A percentile compares a stretch with the other conserved stretches of the same genome.
phyloP scores from a whole-genome alignment of 495 filamentous ascomycete species.

The Neurospora hispaniola region DNA sequence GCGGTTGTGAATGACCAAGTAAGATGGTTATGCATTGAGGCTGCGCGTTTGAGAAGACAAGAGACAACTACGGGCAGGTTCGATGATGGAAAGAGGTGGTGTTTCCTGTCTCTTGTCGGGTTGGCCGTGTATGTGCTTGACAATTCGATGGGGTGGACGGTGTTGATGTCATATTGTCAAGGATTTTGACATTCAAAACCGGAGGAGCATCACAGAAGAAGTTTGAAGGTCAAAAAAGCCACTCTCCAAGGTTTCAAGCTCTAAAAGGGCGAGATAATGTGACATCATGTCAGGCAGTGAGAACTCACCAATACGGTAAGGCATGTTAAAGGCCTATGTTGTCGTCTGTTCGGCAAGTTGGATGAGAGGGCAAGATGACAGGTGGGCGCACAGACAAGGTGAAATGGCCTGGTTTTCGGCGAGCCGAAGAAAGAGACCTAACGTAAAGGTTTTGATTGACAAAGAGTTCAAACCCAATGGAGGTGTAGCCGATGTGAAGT shows the following conservation, averaged over 20 bases:
- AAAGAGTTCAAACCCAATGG: background rate
- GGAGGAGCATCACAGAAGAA: no score
- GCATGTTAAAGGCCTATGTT: constrained; percentile 10
- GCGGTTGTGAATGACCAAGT: background rate
- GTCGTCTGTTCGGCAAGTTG: background rate
- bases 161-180: background rate
- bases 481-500: background rate
- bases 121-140: background rate
- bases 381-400: background rate
- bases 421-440: no score
- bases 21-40: background rate
- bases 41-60: background rate
- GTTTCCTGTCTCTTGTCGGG: background rate
- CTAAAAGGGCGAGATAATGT: background rate
- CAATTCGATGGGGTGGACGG: background rate
- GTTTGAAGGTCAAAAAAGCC: no score
- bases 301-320: constrained; percentile 28
- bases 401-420: background rate
- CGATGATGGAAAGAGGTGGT: background rate
- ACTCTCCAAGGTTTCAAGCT: background rate
- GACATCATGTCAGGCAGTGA: background rate
- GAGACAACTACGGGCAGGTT: no score
- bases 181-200: background rate
- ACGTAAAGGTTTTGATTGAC: background rate
- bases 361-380: background rate